These are phyloP conservation scores for Cucumis cinereus DNA, from an alignment of 306 rosid genomes.

Conservation along the genomic window DNA sequence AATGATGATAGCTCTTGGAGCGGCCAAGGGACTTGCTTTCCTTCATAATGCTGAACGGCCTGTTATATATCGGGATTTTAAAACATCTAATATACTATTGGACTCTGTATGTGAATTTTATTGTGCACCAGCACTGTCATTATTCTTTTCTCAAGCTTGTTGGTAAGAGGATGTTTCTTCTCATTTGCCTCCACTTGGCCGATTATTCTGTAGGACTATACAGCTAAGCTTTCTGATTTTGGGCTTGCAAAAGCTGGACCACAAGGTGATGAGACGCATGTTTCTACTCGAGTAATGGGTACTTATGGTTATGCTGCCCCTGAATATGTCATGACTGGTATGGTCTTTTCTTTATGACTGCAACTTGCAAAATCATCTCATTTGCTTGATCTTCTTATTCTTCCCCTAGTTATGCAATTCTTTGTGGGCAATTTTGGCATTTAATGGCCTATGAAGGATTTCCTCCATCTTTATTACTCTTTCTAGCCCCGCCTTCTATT, in stretches of 20 bases:
- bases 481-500: not conserved
- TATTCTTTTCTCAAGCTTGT: not conserved
- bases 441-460: not conserved
- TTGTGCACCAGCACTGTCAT: not conserved
- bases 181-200: slow-evolving; percentile 8
- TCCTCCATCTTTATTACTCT: not conserved
- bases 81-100: slow-evolving; percentile 84
- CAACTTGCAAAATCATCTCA: not conserved
- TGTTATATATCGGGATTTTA: slow-evolving; percentile 89
- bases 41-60: slow-evolving; percentile 97
- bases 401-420: not conserved
- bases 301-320: slow-evolving; percentile 99
- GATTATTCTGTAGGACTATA: slow-evolving; percentile 55
- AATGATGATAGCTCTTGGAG: slow-evolving; percentile 94
- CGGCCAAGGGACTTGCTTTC: slow-evolving; percentile 96
- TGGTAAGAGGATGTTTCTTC: not conserved
- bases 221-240: slow-evolving; percentile 95
- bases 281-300: slow-evolving; percentile 95
- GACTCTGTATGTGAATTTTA: slow-evolving; percentile 54
- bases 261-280: slow-evolving; percentile 96
- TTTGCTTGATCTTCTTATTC: not conserved
- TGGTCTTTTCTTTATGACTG: slow-evolving; percentile 8
- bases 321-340: slow-evolving; percentile 98
- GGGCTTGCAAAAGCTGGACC: slow-evolving; percentile 99
- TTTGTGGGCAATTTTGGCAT: not conserved